These are phyloP conservation scores for Picochlorum sp. DNA, from an alignment of 139 green algal genomes.

Conservation along the genomic window DNA sequence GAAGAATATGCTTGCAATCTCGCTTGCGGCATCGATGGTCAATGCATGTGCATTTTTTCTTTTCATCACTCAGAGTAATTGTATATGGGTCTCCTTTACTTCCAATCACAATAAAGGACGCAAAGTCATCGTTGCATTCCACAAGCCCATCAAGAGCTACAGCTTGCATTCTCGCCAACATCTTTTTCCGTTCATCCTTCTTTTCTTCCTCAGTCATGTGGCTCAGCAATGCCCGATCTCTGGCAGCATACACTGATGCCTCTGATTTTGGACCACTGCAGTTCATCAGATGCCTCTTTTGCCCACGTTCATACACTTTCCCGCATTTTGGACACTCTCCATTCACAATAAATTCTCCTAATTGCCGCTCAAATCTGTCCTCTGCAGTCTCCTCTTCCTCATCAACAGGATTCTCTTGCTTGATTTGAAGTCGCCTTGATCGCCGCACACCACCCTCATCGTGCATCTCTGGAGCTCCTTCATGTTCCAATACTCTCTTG, in stretches of 20 bases:
- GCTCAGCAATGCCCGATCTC: background rate
- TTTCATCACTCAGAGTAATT: constrained; percentile 14
- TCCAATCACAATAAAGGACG: constrained; percentile 23
- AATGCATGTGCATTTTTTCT: constrained; percentile 24
- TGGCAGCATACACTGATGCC: background rate
- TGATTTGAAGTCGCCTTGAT: background rate
- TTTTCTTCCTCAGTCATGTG: constrained; percentile 21
- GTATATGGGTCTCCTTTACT: constrained; percentile 24
- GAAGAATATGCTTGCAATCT: constrained; percentile 34
- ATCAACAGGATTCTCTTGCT: background rate
- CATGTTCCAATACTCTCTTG: background rate
- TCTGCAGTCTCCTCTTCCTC: constrained; percentile 8
- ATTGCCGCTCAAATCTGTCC: constrained; percentile 20
- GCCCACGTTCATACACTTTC: constrained; percentile 3
- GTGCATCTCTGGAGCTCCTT: background rate
- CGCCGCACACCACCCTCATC: constrained; percentile 2
- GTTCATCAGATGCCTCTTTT: constrained; percentile 13
- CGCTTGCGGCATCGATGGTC: constrained; percentile 29
- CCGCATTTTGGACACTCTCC: constrained; percentile 24
- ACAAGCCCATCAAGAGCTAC: constrained; percentile 14
- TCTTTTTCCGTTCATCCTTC: constrained; percentile 13
- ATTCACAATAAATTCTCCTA: constrained; percentile 20
- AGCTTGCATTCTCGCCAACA: constrained; percentile 23
- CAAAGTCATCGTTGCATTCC: constrained; percentile 7
- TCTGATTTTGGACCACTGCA: constrained; percentile 4